phyloP scores from a whole-genome alignment of 1,139 yeast species.

The Saccharomyces hybrid region DNA sequence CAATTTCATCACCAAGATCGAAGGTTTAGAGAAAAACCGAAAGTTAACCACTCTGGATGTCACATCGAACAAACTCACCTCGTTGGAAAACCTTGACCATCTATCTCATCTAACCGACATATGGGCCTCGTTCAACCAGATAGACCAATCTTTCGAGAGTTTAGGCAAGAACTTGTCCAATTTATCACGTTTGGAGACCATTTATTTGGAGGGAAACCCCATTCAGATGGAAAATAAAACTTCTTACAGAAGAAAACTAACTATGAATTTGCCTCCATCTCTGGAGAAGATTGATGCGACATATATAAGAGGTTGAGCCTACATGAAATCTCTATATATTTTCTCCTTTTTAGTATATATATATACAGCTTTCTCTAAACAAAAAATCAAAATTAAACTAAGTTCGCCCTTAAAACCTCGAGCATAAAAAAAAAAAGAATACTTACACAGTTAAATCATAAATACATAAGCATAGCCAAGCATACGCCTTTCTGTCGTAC shows the following conservation, averaged over 20 bases:
- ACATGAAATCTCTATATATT: neutral
- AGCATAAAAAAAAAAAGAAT: neutral
- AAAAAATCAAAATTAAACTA: no score
- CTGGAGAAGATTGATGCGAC: constrained; percentile 88
- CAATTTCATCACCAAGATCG: constrained; percentile 69
- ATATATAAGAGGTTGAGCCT: constrained; percentile 38
- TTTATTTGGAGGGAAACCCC: constrained; percentile 92
- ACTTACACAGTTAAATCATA: neutral
- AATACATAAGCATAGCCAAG: neutral
- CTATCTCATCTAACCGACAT: constrained; percentile 70
- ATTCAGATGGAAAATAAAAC: constrained; percentile 65
- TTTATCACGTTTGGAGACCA: constrained; percentile 68
- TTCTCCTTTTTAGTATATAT: neutral
- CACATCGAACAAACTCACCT: constrained; percentile 61
- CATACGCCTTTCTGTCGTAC: neutral
- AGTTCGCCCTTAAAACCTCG: neutral
- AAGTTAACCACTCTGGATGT: constrained; percentile 74
- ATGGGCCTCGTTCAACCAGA: constrained; percentile 81
- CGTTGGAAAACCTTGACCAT: constrained; percentile 59
- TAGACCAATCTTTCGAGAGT: constrained; percentile 58
- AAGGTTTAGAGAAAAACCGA: constrained; percentile 64
- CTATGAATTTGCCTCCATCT: constrained; percentile 56
- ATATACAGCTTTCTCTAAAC: neutral
- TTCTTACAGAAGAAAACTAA: constrained; percentile 77
- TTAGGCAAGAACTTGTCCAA: constrained; percentile 57